phyloP scores from a whole-genome alignment of 2,329 filamentous ascomycete genomes.

The Lachnellula cervina region DNA sequence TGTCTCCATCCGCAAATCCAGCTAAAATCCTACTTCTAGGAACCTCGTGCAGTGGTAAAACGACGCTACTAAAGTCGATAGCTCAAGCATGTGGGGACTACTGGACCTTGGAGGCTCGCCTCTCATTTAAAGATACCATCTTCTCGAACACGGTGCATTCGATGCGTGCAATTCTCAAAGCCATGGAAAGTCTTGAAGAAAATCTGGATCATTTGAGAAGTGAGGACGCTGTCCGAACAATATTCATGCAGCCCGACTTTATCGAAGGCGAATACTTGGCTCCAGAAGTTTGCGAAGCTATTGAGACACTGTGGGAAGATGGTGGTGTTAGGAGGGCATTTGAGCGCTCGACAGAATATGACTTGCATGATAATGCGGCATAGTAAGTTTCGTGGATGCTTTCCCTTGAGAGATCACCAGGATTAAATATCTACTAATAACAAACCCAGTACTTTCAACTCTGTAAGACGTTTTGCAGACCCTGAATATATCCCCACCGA shows the following conservation, averaged over 20 bases:
- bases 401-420: neutral
- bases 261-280: slow-evolving; percentile 58
- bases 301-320: slow-evolving; percentile 89
- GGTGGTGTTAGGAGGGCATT: slow-evolving; percentile 91
- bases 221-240: neutral
- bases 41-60: neutral
- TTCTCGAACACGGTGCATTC: slow-evolving; percentile 67
- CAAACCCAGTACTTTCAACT: slow-evolving; percentile 78
- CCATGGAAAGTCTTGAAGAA: slow-evolving; percentile 68
- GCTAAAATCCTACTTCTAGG: neutral
- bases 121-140: slow-evolving; percentile 67
- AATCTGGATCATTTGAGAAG: slow-evolving; percentile 45
- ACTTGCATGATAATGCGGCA: slow-evolving; percentile 92
- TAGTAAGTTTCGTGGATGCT: slow-evolving; percentile 48
- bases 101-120: slow-evolving; percentile 41
- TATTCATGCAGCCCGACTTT: neutral
- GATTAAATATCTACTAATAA: neutral
- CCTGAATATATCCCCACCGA: slow-evolving; percentile 94
- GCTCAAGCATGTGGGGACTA: neutral
- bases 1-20: neutral
- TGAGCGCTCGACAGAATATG: slow-evolving; percentile 91
- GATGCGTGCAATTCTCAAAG: slow-evolving; percentile 65
- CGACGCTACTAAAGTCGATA: slow-evolving; percentile 1
- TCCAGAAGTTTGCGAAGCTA: slow-evolving; percentile 90
- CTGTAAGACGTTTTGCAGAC: slow-evolving; percentile 82